Base-by-base conservation (phyloP, 2,329 filamentous ascomycete species). In the Colletotrichum tropicale region DNA sequence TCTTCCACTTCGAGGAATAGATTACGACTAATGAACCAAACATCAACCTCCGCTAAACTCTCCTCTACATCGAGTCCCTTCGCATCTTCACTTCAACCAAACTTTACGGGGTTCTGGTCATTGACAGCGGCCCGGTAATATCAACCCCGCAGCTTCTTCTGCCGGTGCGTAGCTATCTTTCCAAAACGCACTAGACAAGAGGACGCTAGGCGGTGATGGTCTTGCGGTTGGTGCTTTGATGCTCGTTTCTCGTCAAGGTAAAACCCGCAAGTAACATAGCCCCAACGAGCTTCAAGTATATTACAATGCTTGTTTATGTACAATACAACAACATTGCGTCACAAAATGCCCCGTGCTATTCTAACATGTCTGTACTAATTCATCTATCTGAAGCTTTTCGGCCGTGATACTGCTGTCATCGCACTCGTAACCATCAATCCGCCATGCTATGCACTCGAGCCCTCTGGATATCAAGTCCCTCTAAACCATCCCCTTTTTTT, bases 21-120 rank as follows among this genome's bases (percentile, higher is more conserved):
- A 75, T 64, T 56, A 75, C 62, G 73, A 75, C 55, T 75, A 62
- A 75, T 75, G 73, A 75, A 75, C 38, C 48, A 66, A 61, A 62
- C 62, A 64, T 66, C 61, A 56, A 72, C 52, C 18, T 75, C 52
- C 30, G 43, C 43, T 52, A 13, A 21, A 21, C 43, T 52, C 12
- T 21, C 43, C 43, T 24, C 43, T 26, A 52, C 21, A n/a, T 56
- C 6, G 52, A 13, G 52, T 56, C 38, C 18, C 38, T n/a, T 48
- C 18, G 38, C 9, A 2, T 48, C 18, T 48, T 12, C 9, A 21
- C n/a, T 12, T 21, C 12, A 52, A 24, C n/a, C 43, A 52, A 52
- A 52, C 7, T 52, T 21, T 21, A 21, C 12, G 43, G 10, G n/a
- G 43, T 7, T 52, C n/a, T 21, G 43, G 7, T 52, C 10, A 3